A percentile compares a stretch with the other conserved stretches of the same genome.
phyloP scores from a whole-genome alignment of 2,329 filamentous ascomycete species.

The Teratosphaeria epicoccoides region DNA sequence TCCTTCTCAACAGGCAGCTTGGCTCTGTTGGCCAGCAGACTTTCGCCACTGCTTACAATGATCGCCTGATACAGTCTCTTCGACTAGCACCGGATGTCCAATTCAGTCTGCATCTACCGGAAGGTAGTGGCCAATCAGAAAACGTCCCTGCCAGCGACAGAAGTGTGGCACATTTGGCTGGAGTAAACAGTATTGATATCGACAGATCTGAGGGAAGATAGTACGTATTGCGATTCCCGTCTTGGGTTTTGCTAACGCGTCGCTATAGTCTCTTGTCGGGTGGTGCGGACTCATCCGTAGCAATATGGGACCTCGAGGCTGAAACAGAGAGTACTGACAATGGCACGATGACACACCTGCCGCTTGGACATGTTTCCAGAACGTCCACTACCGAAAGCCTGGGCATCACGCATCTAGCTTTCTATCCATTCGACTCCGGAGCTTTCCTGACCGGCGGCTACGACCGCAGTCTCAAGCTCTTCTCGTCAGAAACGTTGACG shows the following conservation, averaged over 20 bases:
- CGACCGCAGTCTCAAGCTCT: slow-evolving; percentile 66
- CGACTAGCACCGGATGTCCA: slow-evolving; percentile 55
- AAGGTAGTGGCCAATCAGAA: slow-evolving; percentile 18
- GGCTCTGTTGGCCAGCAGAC: slow-evolving; percentile 54
- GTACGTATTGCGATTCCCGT: slow-evolving; percentile 32
- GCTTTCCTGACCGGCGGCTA: slow-evolving; percentile 70
- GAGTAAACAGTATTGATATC: slow-evolving; percentile 63
- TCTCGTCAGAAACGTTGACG: slow-evolving; percentile 53
- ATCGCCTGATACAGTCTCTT: slow-evolving; percentile 58
- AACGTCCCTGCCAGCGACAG: background rate
- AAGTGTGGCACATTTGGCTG: slow-evolving; percentile 10
- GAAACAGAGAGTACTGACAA: slow-evolving; percentile 13
- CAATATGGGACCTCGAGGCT: slow-evolving; percentile 75
- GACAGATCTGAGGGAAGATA: slow-evolving; percentile 73
- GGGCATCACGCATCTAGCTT: slow-evolving; percentile 64
- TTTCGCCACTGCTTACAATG: slow-evolving; percentile 56
- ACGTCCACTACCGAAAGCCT: slow-evolving; percentile 47
- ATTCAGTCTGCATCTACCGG: slow-evolving; percentile 51
- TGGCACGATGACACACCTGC: slow-evolving; percentile 20
- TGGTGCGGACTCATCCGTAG: slow-evolving; percentile 73
- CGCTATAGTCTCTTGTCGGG: slow-evolving; percentile 62
- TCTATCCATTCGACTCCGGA: slow-evolving; percentile 66
- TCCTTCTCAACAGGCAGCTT: slow-evolving; percentile 64
- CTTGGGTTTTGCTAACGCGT: background rate
- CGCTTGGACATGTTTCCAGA: slow-evolving; percentile 37